Evolutionary conservation across 2,329 filamentous ascomycete species (phyloP).

Genomic region (Fusarium virguliforme): DNA sequence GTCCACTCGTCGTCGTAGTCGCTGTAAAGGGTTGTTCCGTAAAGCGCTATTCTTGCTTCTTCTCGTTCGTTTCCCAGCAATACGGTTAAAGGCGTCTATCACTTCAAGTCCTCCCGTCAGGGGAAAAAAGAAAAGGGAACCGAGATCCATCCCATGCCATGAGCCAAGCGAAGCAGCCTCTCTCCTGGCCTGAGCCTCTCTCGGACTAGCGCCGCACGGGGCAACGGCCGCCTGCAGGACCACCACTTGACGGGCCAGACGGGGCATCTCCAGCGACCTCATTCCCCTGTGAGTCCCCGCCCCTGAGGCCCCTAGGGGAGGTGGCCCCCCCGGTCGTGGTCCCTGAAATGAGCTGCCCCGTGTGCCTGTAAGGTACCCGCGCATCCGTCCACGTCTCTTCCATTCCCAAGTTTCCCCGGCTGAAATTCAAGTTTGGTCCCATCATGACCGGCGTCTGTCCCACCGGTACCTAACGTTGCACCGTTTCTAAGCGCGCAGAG

Average conservation of each 20-base stretch:
- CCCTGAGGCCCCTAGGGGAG: neutral
- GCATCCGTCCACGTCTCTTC: too few relatives aligned
- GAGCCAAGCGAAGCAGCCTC: constrained; percentile 24
- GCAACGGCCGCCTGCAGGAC: constrained; percentile 38
- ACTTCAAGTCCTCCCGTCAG: constrained; percentile 45
- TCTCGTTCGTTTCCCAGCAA: constrained; percentile 5
- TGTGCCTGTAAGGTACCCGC: constrained; percentile 43
- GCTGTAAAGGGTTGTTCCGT: neutral
- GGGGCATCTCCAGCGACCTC: constrained; percentile 18
- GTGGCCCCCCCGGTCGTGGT: constrained; percentile 36
- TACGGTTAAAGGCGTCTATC: neutral
- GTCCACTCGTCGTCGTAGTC: constrained; percentile 5
- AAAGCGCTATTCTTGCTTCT: neutral
- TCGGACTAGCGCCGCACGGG: constrained; percentile 44
- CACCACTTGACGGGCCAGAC: constrained; percentile 8
- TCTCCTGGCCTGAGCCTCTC: constrained; percentile 41
- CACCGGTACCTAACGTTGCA: constrained; percentile 28
- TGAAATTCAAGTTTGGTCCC: constrained; percentile 33
- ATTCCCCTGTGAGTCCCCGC: constrained; percentile 18
- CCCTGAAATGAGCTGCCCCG: constrained; percentile 43
- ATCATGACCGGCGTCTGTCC: constrained; percentile 5
- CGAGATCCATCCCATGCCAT: neutral
- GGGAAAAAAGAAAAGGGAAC: constrained; percentile 42
- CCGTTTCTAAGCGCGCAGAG: constrained; percentile 10
- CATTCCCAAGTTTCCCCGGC: constrained; percentile 25